A percentile compares a stretch with the other conserved stretches of the same genome.
Conservation (phyloP, 768 basidiomycete genomes). For the Leccinum olivaceopallidum region DNA sequence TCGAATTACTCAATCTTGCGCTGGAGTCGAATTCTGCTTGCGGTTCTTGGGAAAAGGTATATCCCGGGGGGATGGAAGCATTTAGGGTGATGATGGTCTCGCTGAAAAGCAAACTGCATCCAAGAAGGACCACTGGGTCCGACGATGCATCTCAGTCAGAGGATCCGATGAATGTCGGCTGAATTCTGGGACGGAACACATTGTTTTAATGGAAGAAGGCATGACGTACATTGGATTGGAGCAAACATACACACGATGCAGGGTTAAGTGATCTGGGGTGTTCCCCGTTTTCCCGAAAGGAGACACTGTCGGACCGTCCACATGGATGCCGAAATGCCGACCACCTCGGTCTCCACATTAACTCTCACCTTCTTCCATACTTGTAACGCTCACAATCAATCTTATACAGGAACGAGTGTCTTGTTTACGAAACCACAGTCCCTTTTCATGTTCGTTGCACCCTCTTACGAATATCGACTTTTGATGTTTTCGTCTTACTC, state of each 20-base stretch:
- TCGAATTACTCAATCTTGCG: slow-evolving; percentile 81
- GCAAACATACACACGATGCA: slow-evolving; percentile 23
- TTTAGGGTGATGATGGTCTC: slow-evolving; percentile 35
- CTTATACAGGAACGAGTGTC: slow-evolving; percentile 33
- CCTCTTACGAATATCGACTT: slow-evolving; percentile 14
- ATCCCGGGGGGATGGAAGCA: slow-evolving; percentile 36
- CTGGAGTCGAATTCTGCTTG: slow-evolving; percentile 52
- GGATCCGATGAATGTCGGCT: slow-evolving; percentile 35
- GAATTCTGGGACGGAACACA: slow-evolving; percentile 22
- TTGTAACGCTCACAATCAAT: slow-evolving; percentile 31
- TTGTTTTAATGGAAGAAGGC: slow-evolving; percentile 26
- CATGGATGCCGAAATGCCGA: slow-evolving; percentile 36
- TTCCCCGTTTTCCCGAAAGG: slow-evolving; percentile 10
- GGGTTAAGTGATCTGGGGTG: slow-evolving; percentile 32
- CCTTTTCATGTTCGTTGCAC: slow-evolving; percentile 20
- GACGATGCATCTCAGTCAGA: slow-evolving; percentile 23
- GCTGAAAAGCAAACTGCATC: slow-evolving; percentile 30
- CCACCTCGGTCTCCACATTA: slow-evolving; percentile 33
- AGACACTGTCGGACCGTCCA: background rate
- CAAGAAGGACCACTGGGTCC: slow-evolving; percentile 19
- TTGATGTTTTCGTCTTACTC: slow-evolving; percentile 17
- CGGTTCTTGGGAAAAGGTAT: slow-evolving; percentile 34
- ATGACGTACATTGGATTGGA: slow-evolving; percentile 22
- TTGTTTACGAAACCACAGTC: slow-evolving; percentile 31
- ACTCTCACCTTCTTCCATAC: slow-evolving; percentile 32